phyloP scores from a whole-genome alignment of 1,284 basidiomycete species.

The Clitocybe nebularis region DNA sequence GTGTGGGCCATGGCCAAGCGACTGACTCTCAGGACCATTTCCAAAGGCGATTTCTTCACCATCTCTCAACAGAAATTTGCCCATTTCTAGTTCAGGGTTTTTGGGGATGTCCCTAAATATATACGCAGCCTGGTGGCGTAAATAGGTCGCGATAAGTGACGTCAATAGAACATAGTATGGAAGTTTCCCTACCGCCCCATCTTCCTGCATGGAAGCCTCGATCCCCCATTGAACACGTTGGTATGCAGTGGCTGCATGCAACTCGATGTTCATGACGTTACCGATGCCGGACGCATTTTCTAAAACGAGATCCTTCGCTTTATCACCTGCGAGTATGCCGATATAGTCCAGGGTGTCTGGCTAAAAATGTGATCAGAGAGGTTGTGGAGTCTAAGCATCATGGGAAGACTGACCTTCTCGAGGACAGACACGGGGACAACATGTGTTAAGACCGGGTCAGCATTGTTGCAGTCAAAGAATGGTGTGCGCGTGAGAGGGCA shows the following conservation, averaged over 20 bases:
- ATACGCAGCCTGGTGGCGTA: constrained; percentile 14
- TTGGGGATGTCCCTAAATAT: constrained; percentile 15
- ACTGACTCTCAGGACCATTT: constrained; percentile 11
- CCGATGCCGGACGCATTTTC: constrained; percentile 14
- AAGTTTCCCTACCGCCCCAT: constrained; percentile 16
- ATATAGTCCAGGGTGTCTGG: constrained; percentile 18
- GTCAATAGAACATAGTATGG: too few relatives aligned
- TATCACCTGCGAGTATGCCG: constrained; percentile 17
- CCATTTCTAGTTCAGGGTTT: constrained; percentile 5
- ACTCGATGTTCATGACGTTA: constrained; percentile 19
- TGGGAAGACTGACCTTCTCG: constrained; percentile 14
- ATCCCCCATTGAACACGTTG: constrained; percentile 20
- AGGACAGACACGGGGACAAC: constrained; percentile 19
- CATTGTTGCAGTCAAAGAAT: constrained; percentile 11
- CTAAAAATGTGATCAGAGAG: constrained; percentile 4
- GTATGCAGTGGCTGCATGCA: constrained; percentile 13
- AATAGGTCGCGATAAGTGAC: too few relatives aligned
- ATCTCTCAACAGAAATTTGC: constrained; percentile 14
- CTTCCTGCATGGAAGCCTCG: constrained; percentile 14
- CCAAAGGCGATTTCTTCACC: constrained; percentile 19
- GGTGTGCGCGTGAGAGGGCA: constrained; percentile 17
- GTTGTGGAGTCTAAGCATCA: not conserved
- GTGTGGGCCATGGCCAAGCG: constrained; percentile 14
- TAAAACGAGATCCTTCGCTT: constrained; percentile 12
- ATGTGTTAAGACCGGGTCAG: constrained; percentile 15